Conservation (phyloP, 139 green algal species). For the Limnomonas spitsbergensis region DNA sequence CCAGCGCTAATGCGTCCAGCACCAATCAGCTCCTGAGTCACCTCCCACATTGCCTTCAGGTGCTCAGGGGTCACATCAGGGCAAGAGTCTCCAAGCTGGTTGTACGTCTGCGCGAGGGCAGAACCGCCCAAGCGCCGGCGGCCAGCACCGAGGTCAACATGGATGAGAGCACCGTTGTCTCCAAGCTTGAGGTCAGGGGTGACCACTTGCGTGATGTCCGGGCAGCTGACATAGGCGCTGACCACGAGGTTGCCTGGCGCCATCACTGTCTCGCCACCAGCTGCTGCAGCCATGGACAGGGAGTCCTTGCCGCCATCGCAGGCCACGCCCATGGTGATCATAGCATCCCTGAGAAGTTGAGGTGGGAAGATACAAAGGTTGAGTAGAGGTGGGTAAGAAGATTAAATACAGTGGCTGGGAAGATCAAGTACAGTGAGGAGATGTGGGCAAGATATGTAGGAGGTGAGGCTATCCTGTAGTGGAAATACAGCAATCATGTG, state of each 20-base stretch:
- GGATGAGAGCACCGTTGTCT: constrained; percentile 64
- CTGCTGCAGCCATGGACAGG: constrained; percentile 92
- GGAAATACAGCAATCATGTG: too few species aligned
- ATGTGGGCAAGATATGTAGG: too few species aligned
- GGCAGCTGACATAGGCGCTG: constrained; percentile 88
- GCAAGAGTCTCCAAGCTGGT: constrained; percentile 70
- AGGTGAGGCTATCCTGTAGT: too few species aligned
- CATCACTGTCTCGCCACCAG: constrained; percentile 87
- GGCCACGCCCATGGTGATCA: constrained; percentile 83
- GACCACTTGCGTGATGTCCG: constrained; percentile 86
- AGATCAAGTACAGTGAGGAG: too few species aligned
- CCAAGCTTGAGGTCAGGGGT: constrained; percentile 78
- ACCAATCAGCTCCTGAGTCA: constrained; percentile 76
- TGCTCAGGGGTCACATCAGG: constrained; percentile 75
- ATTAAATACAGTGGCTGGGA: too few species aligned
- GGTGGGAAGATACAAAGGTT: too few species aligned
- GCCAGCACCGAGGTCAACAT: constrained; percentile 82
- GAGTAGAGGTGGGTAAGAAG: too few species aligned
- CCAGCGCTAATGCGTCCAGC: constrained; percentile 71
- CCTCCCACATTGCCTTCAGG: constrained; percentile 73
- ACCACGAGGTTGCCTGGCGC: constrained; percentile 94
- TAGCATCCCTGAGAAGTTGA: too few species aligned
- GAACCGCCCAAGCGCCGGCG: constrained; percentile 81
- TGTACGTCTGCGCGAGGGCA: constrained; percentile 78
- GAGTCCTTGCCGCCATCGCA: constrained; percentile 98